Percentiles rank a stretch among this genome's conserved stretches.
phyloP scores from a whole-genome alignment of 352 stramenopile genomes.

The Pythium biforme region DNA sequence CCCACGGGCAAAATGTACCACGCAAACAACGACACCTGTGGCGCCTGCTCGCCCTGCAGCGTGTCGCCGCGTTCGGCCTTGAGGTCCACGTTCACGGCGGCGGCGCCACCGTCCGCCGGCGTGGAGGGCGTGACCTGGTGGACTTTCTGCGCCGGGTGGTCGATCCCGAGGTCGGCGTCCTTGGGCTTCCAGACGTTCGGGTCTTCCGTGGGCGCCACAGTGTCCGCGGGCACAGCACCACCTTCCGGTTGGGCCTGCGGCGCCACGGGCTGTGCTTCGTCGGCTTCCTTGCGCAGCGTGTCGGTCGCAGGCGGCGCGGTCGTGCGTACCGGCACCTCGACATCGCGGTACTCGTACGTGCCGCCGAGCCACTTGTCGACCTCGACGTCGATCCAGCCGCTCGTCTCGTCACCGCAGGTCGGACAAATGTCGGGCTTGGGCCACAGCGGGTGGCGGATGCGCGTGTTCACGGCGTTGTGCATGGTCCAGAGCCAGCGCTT shows the following conservation, averaged over 20 bases:
- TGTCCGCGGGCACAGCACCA: slow-evolving; percentile 13
- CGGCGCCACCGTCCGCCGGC: slow-evolving; percentile 38
- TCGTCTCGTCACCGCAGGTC: slow-evolving; percentile 57
- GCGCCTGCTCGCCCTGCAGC: slow-evolving; percentile 45
- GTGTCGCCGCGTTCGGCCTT: slow-evolving; percentile 33
- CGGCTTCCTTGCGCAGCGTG: slow-evolving; percentile 25
- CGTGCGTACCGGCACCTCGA: slow-evolving; percentile 37
- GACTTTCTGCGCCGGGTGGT: slow-evolving; percentile 55
- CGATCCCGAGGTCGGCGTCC: slow-evolving; percentile 62
- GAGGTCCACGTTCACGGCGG: slow-evolving; percentile 32
- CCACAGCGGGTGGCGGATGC: slow-evolving; percentile 71
- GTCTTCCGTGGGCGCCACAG: slow-evolving; percentile 22
- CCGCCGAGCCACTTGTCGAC: slow-evolving; percentile 75
- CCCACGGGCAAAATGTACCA: slow-evolving; percentile 79
- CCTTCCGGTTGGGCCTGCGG: slow-evolving; percentile 20
- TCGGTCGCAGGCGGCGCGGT: slow-evolving; percentile 13
- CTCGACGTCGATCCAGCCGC: slow-evolving; percentile 56
- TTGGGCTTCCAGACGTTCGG: slow-evolving; percentile 56
- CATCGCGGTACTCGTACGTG: slow-evolving; percentile 64
- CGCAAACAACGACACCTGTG: slow-evolving; percentile 67
- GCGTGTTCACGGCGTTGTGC: slow-evolving; percentile 85
- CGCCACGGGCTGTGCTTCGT: slow-evolving; percentile 14
- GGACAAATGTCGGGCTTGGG: slow-evolving; percentile 72
- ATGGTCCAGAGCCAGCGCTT: slow-evolving; percentile 83
- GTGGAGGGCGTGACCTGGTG: slow-evolving; percentile 11